phyloP scores from a whole-genome alignment of 2,329 filamentous ascomycete species.

The Venturia carpophila region DNA sequence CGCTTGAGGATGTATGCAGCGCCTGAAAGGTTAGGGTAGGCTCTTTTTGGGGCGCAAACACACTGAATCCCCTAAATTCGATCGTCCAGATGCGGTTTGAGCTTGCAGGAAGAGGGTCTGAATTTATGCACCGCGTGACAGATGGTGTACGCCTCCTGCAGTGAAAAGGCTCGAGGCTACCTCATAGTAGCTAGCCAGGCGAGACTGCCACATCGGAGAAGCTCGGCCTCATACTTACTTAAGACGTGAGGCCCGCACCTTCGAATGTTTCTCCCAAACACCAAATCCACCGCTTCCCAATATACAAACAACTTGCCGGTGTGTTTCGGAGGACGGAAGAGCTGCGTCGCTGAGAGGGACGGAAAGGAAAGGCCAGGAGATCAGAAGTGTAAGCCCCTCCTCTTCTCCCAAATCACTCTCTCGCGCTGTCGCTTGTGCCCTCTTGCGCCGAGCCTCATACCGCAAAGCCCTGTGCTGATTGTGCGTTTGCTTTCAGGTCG shows the following conservation, averaged over 20 bases:
- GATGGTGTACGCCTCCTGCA: background rate
- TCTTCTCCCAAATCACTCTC: background rate
- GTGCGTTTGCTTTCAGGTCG: background rate
- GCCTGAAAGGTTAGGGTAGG: background rate
- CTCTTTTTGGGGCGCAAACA: background rate
- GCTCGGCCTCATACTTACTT: background rate
- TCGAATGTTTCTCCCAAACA: constrained; percentile 22
- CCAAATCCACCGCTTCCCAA: constrained; percentile 21
- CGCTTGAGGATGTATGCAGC: background rate
- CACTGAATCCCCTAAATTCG: background rate
- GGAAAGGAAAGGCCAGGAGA: constrained; percentile 25
- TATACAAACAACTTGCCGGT: constrained; percentile 21
- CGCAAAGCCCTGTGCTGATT: constrained; percentile 5
- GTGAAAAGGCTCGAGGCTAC: background rate
- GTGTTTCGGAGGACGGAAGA: constrained; percentile 31
- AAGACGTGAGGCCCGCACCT: background rate
- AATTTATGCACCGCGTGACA: constrained; percentile 7
- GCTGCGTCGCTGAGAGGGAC: constrained; percentile 36
- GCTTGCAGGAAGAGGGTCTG: background rate
- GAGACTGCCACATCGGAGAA: too few relatives aligned
- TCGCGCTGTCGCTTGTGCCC: background rate
- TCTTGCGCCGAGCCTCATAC: background rate
- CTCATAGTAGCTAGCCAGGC: background rate
- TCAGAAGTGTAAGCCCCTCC: constrained; percentile 21
- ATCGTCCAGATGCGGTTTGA: constrained; percentile 2